Evolutionary conservation across 2,329 filamentous ascomycete species (phyloP).

Genomic region (Ophiosphaerella korrae): DNA sequence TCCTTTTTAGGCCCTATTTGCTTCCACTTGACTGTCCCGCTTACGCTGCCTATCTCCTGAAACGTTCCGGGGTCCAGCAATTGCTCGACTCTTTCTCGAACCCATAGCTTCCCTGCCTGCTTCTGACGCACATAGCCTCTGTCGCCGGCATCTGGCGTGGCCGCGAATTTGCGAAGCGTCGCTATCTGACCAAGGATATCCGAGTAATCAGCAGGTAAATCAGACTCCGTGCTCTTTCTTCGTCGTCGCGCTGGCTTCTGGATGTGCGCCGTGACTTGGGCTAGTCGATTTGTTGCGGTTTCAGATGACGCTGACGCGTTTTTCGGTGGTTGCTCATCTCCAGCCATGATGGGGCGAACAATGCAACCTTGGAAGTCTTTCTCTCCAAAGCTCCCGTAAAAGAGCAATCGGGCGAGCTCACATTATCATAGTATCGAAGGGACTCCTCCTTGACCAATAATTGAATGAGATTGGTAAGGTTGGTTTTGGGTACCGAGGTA

Average conservation of each 20-base stretch:
- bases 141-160: slow-evolving; percentile 59
- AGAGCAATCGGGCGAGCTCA: too few species aligned
- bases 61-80: slow-evolving; percentile 64
- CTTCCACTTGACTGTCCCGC: slow-evolving; percentile 64
- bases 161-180: slow-evolving; percentile 58
- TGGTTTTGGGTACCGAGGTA: slow-evolving; percentile 32
- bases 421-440: too few species aligned
- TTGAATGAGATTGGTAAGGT: too few species aligned
- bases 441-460: too few species aligned
- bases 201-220: slow-evolving; percentile 64
- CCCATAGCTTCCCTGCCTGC: slow-evolving; percentile 68
- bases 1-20: slow-evolving; percentile 53
- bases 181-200: slow-evolving; percentile 65
- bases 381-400: too few species aligned
- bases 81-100: slow-evolving; percentile 63
- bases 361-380: too few species aligned
- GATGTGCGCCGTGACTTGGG: slow-evolving; percentile 56
- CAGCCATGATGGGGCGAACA: slow-evolving; percentile 24
- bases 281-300: slow-evolving; percentile 51
- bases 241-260: slow-evolving; percentile 45
- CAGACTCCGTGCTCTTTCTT: slow-evolving; percentile 43
- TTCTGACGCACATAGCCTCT: slow-evolving; percentile 68
- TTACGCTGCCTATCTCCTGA: slow-evolving; percentile 64
- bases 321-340: slow-evolving; percentile 22
- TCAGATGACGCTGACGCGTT: slow-evolving; percentile 26